phyloP scores from a whole-genome alignment of 768 basidiomycete genomes.

The Auriculariales sp. region DNA sequence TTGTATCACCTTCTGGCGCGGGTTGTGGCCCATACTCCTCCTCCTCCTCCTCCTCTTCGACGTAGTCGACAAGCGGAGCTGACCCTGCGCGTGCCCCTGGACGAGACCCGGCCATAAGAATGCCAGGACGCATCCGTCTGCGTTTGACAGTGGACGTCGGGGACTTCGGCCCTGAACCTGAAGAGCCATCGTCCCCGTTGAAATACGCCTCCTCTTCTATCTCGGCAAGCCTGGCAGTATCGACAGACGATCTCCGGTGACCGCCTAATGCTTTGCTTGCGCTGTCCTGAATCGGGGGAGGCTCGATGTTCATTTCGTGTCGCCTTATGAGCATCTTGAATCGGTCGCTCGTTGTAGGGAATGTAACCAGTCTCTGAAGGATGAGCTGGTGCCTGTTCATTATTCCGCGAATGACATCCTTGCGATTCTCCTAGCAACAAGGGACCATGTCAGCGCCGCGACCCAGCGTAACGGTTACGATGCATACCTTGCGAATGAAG shows the following conservation, averaged over 20 bases:
- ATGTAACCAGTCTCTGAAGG: constrained; percentile 48
- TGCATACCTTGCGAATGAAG: constrained; percentile 64
- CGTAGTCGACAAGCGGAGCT: not conserved
- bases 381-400: constrained; percentile 62
- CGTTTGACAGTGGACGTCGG: not conserved
- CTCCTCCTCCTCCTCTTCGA: not conserved
- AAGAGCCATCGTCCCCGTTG: not conserved
- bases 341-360: constrained; percentile 44
- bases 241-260: not conserved
- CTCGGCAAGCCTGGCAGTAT: not conserved
- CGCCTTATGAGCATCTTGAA: constrained; percentile 62
- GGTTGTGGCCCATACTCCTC: too few relatives aligned
- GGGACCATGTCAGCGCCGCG: not conserved
- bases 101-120: not conserved
- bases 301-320: constrained; percentile 89
- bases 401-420: constrained; percentile 68
- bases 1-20: too few relatives aligned
- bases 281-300: constrained; percentile 37
- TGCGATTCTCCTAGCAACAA: constrained; percentile 61
- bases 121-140: not conserved
- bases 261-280: not conserved
- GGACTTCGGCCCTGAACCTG: not conserved
- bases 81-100: not conserved
- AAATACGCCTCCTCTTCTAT: not conserved
- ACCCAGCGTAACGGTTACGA: not conserved